Conservation (phyloP, 2,329 filamentous ascomycete species). For the Talaromyces pinophilus region DNA sequence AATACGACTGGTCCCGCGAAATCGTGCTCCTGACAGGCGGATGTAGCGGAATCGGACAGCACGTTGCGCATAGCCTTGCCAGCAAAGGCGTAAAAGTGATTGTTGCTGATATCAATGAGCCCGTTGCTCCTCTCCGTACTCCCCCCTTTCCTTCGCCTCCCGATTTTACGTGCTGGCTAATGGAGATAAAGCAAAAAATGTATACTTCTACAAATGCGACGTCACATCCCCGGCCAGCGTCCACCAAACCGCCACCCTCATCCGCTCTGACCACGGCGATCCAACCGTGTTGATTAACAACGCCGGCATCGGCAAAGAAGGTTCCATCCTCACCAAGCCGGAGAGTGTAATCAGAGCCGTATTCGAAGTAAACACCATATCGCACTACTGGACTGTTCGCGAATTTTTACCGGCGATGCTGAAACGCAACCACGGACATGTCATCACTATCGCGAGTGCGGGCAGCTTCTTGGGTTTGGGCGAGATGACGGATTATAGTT, state of each 20-base stretch:
- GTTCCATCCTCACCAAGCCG: conserved; percentile 50
- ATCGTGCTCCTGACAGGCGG: conserved; percentile 42
- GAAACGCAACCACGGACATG: conserved; percentile 54
- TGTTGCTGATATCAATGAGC: conserved; percentile 43
- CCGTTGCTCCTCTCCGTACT: conserved; percentile 33
- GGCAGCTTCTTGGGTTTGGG: conserved; percentile 52
- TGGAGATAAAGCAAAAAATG: conserved; percentile 32
- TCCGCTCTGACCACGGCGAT: conserved; percentile 45
- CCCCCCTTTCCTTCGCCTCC: no score
- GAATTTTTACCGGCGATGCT: conserved; percentile 58
- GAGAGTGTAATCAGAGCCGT: conserved; percentile 50
- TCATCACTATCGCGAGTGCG: conserved; percentile 58
- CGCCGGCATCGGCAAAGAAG: conserved; percentile 51
- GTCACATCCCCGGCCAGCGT: conserved; percentile 40
- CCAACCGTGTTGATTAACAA: conserved; percentile 55
- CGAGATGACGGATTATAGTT: conserved; percentile 56
- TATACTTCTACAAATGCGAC: conserved; percentile 41
- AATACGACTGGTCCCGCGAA: conserved; percentile 35
- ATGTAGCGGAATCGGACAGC: conserved; percentile 42
- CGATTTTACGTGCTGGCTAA: background rate
- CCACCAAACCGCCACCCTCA: conserved; percentile 38
- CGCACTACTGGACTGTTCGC: conserved; percentile 53
- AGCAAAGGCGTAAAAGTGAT: conserved; percentile 35
- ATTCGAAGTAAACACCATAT: conserved; percentile 56
- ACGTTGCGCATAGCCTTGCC: conserved; percentile 38